Evolutionary conservation across 2,329 filamentous ascomycete genomes (phyloP), one percentile per base, ranked within the genome.

Genomic region (Hysterium pulicare): DNA sequence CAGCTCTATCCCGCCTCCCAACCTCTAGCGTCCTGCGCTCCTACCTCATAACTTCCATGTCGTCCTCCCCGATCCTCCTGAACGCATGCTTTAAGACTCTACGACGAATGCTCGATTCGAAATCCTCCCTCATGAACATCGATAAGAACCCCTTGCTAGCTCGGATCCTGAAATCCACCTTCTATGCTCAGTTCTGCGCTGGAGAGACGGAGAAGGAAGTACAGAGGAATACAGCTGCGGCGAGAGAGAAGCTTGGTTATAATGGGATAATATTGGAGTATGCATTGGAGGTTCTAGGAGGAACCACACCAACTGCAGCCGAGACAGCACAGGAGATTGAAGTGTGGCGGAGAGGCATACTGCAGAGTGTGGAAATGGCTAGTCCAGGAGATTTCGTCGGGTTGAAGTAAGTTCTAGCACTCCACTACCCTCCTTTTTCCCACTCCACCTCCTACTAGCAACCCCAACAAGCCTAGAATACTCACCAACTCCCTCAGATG

Each of bases 161-260:
- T 33, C 79, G 73, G 46, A 61, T 90, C 32, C 73, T 95, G 38
- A 89, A 90, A 63, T 79, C 83, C 60, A 94, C 88, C 0, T 90
- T 95, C 57, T 95, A 95, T 64, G 82, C 83, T 19, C 90, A 96
- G 58, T 96, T 95, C 67, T 96, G 90, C 66, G 88, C 87, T 0
- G 90, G 90, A 21, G 86, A 90, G 67, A 85, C 79, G 37, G 73
- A 77, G 0, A 56, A 64, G 1, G 87, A 95, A 66, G 84, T 94
- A 2, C 71, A 74, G 32, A 68, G 63, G 9, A 64, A 57, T 22
- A 90, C 85, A 0, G 79, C 89, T 22, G 61, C 74, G 1, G 71
- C 75, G 2, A 73, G 95, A 8, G 87, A 88, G 64, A 66, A 73
- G 23, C 81, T 91, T 33, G 90, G 90, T 2, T 95, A 88, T 61